Base-by-base conservation (phyloP, 1,284 basidiomycete species). In the Heterobasidion occidentale region DNA sequence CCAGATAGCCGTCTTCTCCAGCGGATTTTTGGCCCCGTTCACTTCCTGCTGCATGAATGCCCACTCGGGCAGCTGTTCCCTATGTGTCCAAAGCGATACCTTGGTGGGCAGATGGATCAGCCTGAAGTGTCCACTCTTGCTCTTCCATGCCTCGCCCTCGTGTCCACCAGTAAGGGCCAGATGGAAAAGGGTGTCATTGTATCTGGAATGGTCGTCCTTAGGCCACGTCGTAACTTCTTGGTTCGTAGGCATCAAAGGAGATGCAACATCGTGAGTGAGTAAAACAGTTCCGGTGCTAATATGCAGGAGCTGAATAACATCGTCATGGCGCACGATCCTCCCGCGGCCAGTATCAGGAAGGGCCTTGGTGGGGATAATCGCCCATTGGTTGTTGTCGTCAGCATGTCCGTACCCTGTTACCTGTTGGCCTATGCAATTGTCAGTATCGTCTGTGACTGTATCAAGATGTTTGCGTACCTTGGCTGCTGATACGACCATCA, bases 361-460 rank as follows among this genome's bases (percentile, higher is more conserved):
- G 12, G 93, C 88, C 67, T 90, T 93, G 35, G 94, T 97, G 1
- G 97, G 95, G 56, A 98, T 78, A 61, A 99, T 81, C 71, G 94
- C 88, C 97, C 97, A 99, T 65, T 90, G 65, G 74, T 98, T 99
- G 79, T 99, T 98, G 59, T 84, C 83, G 70, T 97, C 94, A 56
- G 91, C 86, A 70, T 94, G 88, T 0, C 86, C 90, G 72, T 98
- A 98, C 47, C 90, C 96, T n/a, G 97, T 99, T 36, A 99, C 97
- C 71, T 99, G 97, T 74, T 98, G 97, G 60, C 93, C 90, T 90
- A 62, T 2, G 9, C 54, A 34, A 46, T 20, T 9, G 38, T 49
- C 12, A 36, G 20, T 20, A 34, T 51, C 15, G 34, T n/a, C 36
- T 1, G 15, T 17, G 0, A 7, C 14, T 7, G 51, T 42, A 27